Percentiles rank a stretch among this genome's conserved stretches.
Conservation (phyloP, 2,329 filamentous ascomycete species). For the Rhynchosporium graminicola region DNA sequence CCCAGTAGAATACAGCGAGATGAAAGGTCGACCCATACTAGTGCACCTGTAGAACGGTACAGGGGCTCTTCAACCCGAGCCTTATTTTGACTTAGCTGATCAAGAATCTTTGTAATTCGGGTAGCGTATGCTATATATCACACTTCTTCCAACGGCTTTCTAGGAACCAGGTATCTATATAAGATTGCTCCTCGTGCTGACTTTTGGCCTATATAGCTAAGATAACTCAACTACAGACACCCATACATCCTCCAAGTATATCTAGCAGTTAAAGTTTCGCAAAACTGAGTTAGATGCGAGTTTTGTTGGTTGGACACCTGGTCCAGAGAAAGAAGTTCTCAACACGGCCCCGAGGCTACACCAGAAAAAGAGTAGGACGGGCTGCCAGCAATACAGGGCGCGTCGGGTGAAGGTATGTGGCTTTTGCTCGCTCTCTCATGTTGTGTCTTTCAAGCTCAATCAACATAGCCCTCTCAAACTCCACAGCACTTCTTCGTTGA, state of each 20-base stretch:
- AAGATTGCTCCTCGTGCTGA: background rate
- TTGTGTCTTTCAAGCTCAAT: background rate
- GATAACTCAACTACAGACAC: background rate
- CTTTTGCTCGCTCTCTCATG: constrained; percentile 13
- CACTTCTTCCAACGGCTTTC: background rate
- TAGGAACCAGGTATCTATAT: background rate
- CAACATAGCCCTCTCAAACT: background rate
- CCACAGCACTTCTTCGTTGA: too few species aligned
- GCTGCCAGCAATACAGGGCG: constrained; percentile 39
- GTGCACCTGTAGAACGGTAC: background rate
- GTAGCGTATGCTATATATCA: background rate
- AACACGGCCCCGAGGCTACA: constrained; percentile 22
- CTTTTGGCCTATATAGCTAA: background rate
- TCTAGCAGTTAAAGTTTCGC: background rate
- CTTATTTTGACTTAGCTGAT: constrained; percentile 4
- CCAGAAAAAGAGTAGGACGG: constrained; percentile 41
- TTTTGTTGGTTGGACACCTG: constrained; percentile 25
- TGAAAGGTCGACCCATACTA: constrained; percentile 4
- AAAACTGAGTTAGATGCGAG: constrained; percentile 13
- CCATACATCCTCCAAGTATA: background rate
- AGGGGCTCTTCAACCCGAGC: background rate
- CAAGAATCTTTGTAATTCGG: constrained; percentile 7
- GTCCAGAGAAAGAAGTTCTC: constrained; percentile 10
- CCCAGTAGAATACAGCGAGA: background rate
- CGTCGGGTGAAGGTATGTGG: constrained; percentile 40